phyloP scores from a whole-genome alignment of 1,284 basidiomycete species.

The Cryptococcus sp. region DNA sequence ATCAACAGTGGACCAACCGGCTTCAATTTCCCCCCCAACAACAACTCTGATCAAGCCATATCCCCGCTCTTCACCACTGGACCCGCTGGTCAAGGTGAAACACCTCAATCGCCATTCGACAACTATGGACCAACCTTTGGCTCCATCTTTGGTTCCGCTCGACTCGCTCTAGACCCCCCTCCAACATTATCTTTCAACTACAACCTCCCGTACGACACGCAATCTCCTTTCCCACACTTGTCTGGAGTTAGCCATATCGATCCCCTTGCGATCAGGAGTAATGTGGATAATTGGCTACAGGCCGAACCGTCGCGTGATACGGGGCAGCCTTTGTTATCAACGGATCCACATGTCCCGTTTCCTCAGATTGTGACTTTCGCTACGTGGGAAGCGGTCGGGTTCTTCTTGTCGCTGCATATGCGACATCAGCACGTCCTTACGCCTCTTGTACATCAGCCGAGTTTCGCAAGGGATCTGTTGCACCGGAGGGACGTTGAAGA shows the following conservation, averaged over 20 bases:
- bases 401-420: background rate
- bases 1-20: no score
- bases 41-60: no score
- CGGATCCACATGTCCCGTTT: background rate
- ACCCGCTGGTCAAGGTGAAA: no score
- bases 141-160: background rate
- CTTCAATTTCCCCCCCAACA: no score
- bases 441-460: background rate
- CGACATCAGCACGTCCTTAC: background rate
- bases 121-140: background rate
- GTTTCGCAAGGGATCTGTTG: background rate
- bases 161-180: background rate
- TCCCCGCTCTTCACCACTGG: no score
- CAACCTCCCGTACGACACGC: background rate
- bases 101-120: background rate
- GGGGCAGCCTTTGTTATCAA: background rate
- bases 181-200: background rate
- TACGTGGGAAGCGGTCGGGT: background rate
- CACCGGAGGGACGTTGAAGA: background rate
- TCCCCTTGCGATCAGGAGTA: no score
- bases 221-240: no score
- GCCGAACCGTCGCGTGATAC: background rate
- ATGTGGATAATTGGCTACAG: no score
- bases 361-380: background rate
- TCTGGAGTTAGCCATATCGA: no score